These are phyloP conservation scores for Quaeritorhiza haematococci DNA, from an alignment of 371 early-diverging fungal species.

Conservation along the genomic window DNA sequence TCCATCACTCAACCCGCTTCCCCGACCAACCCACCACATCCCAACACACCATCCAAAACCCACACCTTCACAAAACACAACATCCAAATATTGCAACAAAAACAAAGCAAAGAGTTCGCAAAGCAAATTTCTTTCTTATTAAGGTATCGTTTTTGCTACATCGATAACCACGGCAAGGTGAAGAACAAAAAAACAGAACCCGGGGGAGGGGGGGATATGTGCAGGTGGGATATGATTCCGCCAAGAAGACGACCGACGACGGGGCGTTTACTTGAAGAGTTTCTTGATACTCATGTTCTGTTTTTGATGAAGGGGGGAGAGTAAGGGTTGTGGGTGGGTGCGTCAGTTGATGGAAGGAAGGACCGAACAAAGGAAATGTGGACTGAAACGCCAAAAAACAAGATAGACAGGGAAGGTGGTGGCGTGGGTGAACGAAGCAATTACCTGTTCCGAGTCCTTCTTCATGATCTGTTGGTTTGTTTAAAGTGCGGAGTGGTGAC, in stretches of 20 bases:
- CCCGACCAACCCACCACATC: too few species aligned
- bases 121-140: constrained; percentile 42
- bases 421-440: too few species aligned
- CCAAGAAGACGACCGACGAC: not conserved
- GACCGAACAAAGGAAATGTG: too few species aligned
- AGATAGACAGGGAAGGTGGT: too few species aligned
- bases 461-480: constrained; percentile 64
- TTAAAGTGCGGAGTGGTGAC: constrained; percentile 1
- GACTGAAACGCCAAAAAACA: too few species aligned
- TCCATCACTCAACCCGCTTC: too few species aligned
- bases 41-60: too few species aligned
- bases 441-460: constrained; percentile 86
- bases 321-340: too few species aligned
- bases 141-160: too few species aligned
- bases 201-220: not conserved
- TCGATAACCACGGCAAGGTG: constrained; percentile 48
- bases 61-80: too few species aligned
- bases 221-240: not conserved
- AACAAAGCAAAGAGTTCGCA: constrained; percentile 55
- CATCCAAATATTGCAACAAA: constrained; percentile 48
- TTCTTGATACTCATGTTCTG: constrained; percentile 91
- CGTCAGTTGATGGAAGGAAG: too few species aligned
- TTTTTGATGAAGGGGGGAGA: too few species aligned
- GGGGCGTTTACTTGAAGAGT: constrained; percentile 81
- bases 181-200: not conserved